A percentile compares a stretch with the other conserved stretches of the same genome.
Conservation (phyloP, 169 alveolate species). For the Eimeria mitis region DNA sequence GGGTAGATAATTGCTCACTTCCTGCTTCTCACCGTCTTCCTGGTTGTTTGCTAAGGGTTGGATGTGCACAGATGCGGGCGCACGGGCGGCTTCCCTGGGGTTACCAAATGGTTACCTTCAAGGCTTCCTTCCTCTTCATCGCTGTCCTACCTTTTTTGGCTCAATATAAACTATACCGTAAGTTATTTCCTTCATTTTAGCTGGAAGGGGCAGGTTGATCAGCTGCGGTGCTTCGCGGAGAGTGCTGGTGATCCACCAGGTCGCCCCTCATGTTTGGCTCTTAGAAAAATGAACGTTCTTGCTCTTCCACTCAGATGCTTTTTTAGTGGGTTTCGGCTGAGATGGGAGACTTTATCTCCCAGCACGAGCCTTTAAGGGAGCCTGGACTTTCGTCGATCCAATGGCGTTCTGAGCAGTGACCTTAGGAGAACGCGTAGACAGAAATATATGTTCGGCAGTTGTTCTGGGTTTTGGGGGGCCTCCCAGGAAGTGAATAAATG, state of each 20-base stretch:
- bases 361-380: not conserved
- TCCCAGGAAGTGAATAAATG: not conserved
- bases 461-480: not conserved
- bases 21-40: not conserved
- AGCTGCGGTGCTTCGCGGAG: slow-evolving; percentile 29
- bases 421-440: not conserved
- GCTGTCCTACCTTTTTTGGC: not conserved
- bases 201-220: not conserved
- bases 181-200: not conserved
- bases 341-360: slow-evolving; percentile 3
- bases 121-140: not conserved
- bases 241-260: slow-evolving; percentile 13
- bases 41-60: not conserved
- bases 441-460: not conserved
- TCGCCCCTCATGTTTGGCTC: not conserved
- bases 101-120: slow-evolving; percentile 26
- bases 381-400: slow-evolving; percentile 5
- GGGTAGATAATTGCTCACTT: not conserved
- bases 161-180: not conserved
- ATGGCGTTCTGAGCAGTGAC: slow-evolving; percentile 37
- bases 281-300: not conserved
- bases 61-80: slow-evolving; percentile 54
- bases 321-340: not conserved
- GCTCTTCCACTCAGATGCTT: not conserved
- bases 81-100: slow-evolving; percentile 68